These are phyloP conservation scores for Pseudevernia furfuracea DNA, from an alignment of 495 filamentous ascomycete species.

Conservation along the genomic window DNA sequence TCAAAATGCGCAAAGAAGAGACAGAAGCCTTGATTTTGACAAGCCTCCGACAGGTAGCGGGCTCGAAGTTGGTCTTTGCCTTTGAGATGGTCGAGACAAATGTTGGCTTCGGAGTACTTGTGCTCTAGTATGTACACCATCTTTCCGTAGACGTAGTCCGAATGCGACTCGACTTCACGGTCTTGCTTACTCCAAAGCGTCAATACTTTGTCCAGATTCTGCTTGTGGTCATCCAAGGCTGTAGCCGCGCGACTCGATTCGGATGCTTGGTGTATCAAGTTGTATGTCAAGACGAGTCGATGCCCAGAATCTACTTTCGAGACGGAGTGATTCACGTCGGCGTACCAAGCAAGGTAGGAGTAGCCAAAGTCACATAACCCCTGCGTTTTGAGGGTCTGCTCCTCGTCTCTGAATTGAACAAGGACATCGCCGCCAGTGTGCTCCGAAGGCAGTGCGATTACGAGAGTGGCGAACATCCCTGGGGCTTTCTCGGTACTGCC, in stretches of 20 bases:
- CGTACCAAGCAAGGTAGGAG: constrained; percentile 45
- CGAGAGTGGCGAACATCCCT: constrained; percentile 51
- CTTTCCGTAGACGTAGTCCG: not conserved
- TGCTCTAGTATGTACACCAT: constrained; percentile 41
- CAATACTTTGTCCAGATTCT: constrained; percentile 26
- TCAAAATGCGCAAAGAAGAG: constrained; percentile 18
- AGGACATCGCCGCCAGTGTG: constrained; percentile 47
- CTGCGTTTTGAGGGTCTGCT: constrained; percentile 31
- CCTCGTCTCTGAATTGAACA: constrained; percentile 35
- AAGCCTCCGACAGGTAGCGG: constrained; percentile 29
- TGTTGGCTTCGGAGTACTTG: constrained; percentile 40
- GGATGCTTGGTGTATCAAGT: constrained; percentile 37
- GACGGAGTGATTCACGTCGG: constrained; percentile 49
- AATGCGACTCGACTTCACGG: not conserved
- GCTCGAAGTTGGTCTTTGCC: constrained; percentile 31
- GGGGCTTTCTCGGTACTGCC: constrained; percentile 41
- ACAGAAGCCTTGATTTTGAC: constrained; percentile 16
- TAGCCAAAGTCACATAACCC: constrained; percentile 30
- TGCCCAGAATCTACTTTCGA: constrained; percentile 42
- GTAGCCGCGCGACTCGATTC: constrained; percentile 10
- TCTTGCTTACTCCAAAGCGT: constrained; percentile 21
- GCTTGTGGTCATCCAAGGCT: constrained; percentile 18
- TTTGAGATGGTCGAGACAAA: constrained; percentile 37
- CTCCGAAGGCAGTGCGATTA: constrained; percentile 44
- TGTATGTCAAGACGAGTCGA: constrained; percentile 49